Evolutionary conservation across 164 flowering plant species (phyloP).

Genomic region (Vitis labrusca): DNA sequence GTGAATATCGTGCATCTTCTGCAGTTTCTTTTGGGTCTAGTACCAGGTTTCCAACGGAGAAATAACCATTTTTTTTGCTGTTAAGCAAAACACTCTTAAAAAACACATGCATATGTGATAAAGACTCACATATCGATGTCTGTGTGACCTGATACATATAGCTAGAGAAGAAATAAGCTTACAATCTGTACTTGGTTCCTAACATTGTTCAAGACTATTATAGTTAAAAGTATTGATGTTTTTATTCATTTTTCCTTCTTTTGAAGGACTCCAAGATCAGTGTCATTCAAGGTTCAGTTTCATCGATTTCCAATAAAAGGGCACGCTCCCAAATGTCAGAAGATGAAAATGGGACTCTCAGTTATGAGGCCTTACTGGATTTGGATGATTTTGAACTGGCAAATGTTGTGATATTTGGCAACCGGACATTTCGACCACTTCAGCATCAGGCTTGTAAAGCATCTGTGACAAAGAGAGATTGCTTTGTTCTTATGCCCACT

Average conservation of each 20-base stretch:
- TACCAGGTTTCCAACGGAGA: too few species aligned
- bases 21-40: not conserved
- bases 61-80: too few species aligned
- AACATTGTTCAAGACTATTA: not conserved
- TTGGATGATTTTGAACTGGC: slow-evolving; percentile 90
- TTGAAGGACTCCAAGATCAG: slow-evolving; percentile 47
- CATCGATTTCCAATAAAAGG: slow-evolving; percentile 34
- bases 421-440: slow-evolving; percentile 68
- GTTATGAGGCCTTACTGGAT: slow-evolving; percentile 67
- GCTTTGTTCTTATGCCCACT: slow-evolving; percentile 97
- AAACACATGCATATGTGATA: too few species aligned
- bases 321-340: slow-evolving; percentile 17
- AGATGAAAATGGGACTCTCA: slow-evolving; percentile 34
- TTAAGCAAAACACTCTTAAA: too few species aligned
- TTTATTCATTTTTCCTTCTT: slow-evolving; percentile 8
- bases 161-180: not conserved
- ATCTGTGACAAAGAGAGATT: slow-evolving; percentile 58
- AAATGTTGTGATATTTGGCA: slow-evolving; percentile 94
- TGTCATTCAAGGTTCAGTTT: slow-evolving; percentile 33
- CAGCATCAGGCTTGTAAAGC: slow-evolving; percentile 91
- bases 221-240: not conserved
- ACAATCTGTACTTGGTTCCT: not conserved
- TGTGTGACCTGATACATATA: not conserved
- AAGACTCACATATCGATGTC: not conserved
- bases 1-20: not conserved